Conservation (phyloP, 306 rosid species). For the Cucurbita argyrosperma region DNA sequence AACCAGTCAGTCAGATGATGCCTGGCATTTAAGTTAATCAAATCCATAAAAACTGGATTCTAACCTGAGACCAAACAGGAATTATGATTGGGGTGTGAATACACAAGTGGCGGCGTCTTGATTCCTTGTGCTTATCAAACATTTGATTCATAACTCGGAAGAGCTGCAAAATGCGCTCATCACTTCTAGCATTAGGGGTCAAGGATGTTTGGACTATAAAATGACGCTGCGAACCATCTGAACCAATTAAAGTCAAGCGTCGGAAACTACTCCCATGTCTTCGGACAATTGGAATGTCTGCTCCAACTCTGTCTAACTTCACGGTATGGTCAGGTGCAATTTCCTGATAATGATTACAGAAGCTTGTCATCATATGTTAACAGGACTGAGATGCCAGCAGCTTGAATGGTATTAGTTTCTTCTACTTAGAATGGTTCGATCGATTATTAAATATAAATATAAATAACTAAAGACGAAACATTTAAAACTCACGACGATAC, state of each 20-base stretch:
- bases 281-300: slow-evolving; percentile 94
- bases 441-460: not conserved
- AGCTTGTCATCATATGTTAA: slow-evolving; percentile 1
- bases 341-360: slow-evolving; percentile 35
- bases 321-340: slow-evolving; percentile 95
- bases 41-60: not conserved
- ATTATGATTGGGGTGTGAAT: slow-evolving; percentile 95
- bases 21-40: not conserved
- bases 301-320: slow-evolving; percentile 89
- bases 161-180: slow-evolving; percentile 94
- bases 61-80: slow-evolving; percentile 99
- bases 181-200: slow-evolving; percentile 97
- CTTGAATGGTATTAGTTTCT: not conserved
- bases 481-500: not conserved
- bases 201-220: slow-evolving; percentile 97
- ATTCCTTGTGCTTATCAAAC: slow-evolving; percentile 99
- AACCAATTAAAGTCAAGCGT: slow-evolving; percentile 91
- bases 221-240: slow-evolving; percentile 99
- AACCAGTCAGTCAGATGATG: not conserved
- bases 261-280: slow-evolving; percentile 99
- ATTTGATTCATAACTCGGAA: slow-evolving; percentile 99
- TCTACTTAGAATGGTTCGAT: not conserved
- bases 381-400: not conserved
- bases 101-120: slow-evolving; percentile 91
- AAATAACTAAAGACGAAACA: not conserved